phyloP scores from a whole-genome alignment of 192 early-diverging fungal genomes.

The Backusella tuberculispora region DNA sequence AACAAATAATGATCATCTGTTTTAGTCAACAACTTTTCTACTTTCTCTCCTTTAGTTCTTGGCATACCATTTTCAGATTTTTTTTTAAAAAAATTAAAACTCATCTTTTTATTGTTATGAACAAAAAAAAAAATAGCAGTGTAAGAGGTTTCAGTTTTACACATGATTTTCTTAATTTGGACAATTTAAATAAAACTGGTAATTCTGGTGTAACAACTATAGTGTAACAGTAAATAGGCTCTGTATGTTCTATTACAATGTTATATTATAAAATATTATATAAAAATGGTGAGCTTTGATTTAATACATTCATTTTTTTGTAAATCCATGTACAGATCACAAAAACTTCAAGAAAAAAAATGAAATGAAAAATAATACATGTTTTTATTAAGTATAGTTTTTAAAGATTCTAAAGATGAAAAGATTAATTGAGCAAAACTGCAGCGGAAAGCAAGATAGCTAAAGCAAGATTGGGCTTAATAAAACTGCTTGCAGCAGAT shows the following conservation, averaged over 20 bases:
- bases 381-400: not conserved
- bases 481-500: not conserved
- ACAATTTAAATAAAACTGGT: not conserved
- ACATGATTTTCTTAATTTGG: constrained; percentile 5
- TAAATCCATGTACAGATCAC: too few species aligned
- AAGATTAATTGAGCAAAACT: not conserved
- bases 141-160: not conserved
- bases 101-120: not conserved
- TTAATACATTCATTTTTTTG: too few species aligned
- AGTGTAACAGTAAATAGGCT: not conserved
- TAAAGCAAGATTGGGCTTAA: not conserved
- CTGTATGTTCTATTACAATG: not conserved
- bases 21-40: not conserved
- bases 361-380: not conserved
- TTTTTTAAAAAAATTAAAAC: not conserved
- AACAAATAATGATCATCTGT: constrained; percentile 1
- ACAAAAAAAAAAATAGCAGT: not conserved
- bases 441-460: not conserved
- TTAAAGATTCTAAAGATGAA: not conserved
- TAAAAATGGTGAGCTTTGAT: too few species aligned
- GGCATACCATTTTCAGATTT: not conserved
- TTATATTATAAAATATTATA: too few species aligned
- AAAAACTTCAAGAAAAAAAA: too few species aligned
- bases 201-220: not conserved
- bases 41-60: not conserved